phyloP scores from a whole-genome alignment of 2,329 filamentous ascomycete species.

The Scedosporium boydii region DNA sequence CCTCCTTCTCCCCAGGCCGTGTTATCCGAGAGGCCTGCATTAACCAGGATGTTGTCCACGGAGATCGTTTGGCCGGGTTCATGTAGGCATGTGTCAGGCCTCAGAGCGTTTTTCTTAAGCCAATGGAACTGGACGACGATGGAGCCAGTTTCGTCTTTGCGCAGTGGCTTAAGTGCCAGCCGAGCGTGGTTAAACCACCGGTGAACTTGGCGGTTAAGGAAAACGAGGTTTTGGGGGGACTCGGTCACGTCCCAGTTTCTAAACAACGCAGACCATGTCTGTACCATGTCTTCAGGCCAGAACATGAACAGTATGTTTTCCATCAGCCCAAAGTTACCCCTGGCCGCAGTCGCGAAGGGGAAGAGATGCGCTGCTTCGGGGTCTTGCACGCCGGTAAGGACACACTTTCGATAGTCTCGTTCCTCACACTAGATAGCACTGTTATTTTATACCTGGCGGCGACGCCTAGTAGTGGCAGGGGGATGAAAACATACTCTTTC shows the following conservation, averaged over 20 bases:
- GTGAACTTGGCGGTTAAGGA: neutral
- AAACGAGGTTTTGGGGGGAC: neutral
- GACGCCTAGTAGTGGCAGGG: too few relatives aligned
- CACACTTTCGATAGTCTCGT: too few relatives aligned
- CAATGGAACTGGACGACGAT: neutral
- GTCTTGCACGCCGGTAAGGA: neutral
- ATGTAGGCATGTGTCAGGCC: neutral
- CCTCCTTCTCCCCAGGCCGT: too few relatives aligned
- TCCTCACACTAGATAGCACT: too few relatives aligned
- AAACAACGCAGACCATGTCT: neutral
- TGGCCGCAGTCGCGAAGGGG: neutral
- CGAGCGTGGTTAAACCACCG: neutral
- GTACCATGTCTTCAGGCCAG: neutral
- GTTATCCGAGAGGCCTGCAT: too few relatives aligned
- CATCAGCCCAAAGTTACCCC: neutral
- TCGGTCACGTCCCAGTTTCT: neutral
- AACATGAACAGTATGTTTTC: neutral
- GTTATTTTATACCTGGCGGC: too few relatives aligned
- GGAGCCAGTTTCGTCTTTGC: neutral
- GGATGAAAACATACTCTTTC: too few relatives aligned
- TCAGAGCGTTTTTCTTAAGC: neutral
- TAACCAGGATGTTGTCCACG: too few relatives aligned
- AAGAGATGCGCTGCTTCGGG: neutral
- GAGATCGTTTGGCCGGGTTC: too few relatives aligned
- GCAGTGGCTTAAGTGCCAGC: neutral